phyloP scores from a whole-genome alignment of 1,139 yeast species.

The Debaryomyces robertsiae region DNA sequence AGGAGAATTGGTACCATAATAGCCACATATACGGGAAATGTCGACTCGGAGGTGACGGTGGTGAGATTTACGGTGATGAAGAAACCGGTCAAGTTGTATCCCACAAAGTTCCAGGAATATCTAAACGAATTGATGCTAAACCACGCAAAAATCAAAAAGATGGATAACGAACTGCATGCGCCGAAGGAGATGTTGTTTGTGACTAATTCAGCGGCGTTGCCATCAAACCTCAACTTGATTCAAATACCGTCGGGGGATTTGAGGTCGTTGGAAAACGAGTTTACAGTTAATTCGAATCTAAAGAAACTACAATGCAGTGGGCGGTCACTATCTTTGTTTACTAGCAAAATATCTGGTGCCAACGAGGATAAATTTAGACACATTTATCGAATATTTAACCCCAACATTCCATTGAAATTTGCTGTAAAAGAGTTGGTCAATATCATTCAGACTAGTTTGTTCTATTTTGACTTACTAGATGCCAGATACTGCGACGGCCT shows the following conservation, averaged over 20 bases:
- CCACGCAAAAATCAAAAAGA: slow-evolving; percentile 51
- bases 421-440: slow-evolving; percentile 78
- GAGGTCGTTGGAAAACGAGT: slow-evolving; percentile 53
- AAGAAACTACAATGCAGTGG: slow-evolving; percentile 83
- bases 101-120: slow-evolving; percentile 57
- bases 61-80: slow-evolving; percentile 61
- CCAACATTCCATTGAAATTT: slow-evolving; percentile 55
- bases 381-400: slow-evolving; percentile 58
- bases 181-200: slow-evolving; percentile 61
- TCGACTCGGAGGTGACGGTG: slow-evolving; percentile 61
- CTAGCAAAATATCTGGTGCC: slow-evolving; percentile 69
- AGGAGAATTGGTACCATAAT: slow-evolving; percentile 69
- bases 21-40: slow-evolving; percentile 83
- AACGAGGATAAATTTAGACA: slow-evolving; percentile 82
- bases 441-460: slow-evolving; percentile 71
- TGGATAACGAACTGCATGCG: slow-evolving; percentile 24
- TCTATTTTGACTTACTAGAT: slow-evolving; percentile 73
- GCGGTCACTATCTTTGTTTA: slow-evolving; percentile 70
- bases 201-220: slow-evolving; percentile 77
- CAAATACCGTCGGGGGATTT: slow-evolving; percentile 70
- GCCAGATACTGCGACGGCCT: slow-evolving; percentile 81
- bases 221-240: slow-evolving; percentile 71
- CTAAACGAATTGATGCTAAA: slow-evolving; percentile 65
- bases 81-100: slow-evolving; percentile 58
- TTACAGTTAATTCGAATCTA: slow-evolving; percentile 74